A percentile compares a stretch with the other conserved stretches of the same genome.
These are phyloP conservation scores for Alternaria angustiovoidea DNA, from an alignment of 2,329 filamentous ascomycete genomes.

Conservation along the genomic window DNA sequence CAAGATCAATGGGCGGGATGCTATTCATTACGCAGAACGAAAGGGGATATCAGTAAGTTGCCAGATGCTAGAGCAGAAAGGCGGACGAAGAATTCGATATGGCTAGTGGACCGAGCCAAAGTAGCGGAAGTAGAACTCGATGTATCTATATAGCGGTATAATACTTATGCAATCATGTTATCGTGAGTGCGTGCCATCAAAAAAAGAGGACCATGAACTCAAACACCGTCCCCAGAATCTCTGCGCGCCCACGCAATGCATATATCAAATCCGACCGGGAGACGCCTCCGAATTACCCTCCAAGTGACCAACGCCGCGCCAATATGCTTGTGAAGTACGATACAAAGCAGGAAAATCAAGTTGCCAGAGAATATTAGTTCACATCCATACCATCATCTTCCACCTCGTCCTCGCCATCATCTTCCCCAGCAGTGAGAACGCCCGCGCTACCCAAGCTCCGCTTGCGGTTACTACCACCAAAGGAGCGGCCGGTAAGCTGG, in stretches of 20 bases:
- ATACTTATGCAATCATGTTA: slow-evolving; percentile 10
- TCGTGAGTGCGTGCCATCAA: slow-evolving; percentile 2
- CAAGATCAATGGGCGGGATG: slow-evolving; percentile 49
- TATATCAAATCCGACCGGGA: not conserved
- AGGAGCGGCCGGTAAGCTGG: slow-evolving; percentile 54
- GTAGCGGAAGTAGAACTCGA: not conserved
- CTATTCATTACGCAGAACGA: slow-evolving; percentile 50
- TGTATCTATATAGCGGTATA: slow-evolving; percentile 10
- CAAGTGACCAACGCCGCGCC: slow-evolving; percentile 25
- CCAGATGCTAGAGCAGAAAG: slow-evolving; percentile 28
- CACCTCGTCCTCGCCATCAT: slow-evolving; percentile 53
- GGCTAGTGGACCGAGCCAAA: not conserved
- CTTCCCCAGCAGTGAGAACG: slow-evolving; percentile 51
- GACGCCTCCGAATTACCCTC: slow-evolving; percentile 3
- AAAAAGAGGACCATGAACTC: not conserved
- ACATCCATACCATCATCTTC: slow-evolving; percentile 56
- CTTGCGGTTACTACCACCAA: slow-evolving; percentile 52
- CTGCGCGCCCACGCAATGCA: slow-evolving; percentile 20
- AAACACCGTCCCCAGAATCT: slow-evolving; percentile 1
- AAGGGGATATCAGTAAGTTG: slow-evolving; percentile 42
- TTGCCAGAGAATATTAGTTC: slow-evolving; percentile 30
- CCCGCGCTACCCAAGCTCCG: slow-evolving; percentile 51
- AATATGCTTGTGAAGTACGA: slow-evolving; percentile 19
- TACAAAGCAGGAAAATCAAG: not conserved
- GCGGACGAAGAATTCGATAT: slow-evolving; percentile 25